Percentiles rank a stretch among this genome's conserved stretches.
Conservation (phyloP, 139 green algal genomes). For the Tetradesmus obliquus region DNA sequence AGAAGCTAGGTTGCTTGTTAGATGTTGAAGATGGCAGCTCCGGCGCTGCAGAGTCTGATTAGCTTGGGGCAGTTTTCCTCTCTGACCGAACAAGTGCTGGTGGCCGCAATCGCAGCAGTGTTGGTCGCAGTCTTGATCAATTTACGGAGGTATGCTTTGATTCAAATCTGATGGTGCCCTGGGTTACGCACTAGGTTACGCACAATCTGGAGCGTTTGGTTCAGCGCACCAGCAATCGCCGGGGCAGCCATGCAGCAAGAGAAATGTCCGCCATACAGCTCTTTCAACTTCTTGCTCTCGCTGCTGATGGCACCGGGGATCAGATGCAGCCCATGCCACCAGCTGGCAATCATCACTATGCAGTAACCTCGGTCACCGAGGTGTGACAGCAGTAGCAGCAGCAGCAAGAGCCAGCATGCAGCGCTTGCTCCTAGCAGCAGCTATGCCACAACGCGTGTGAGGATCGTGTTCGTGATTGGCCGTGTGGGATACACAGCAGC, state of each 20-base stretch:
- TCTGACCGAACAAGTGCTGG: background rate
- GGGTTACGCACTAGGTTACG: background rate
- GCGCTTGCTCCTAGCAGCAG: background rate
- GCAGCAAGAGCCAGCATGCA: background rate
- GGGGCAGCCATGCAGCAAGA: background rate
- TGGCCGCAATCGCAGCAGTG: background rate
- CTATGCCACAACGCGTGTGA: too few species aligned
- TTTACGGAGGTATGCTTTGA: background rate
- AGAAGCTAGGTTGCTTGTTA: too few species aligned
- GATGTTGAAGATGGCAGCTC: background rate
- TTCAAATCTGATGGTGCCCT: background rate
- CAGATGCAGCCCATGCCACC: background rate
- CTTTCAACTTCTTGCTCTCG: background rate
- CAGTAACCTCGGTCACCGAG: slow-evolving; percentile 5
- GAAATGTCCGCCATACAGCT: background rate
- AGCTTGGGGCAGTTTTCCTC: background rate
- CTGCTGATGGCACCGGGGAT: background rate
- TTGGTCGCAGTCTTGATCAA: background rate
- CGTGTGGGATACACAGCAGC: background rate
- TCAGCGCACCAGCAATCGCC: background rate
- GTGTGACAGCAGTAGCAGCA: background rate
- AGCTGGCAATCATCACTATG: background rate
- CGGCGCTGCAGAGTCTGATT: background rate
- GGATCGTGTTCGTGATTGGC: background rate
- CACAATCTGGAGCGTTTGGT: background rate